Evolutionary conservation across 2,329 filamentous ascomycete genomes (phyloP), one percentile per base, ranked within the genome.

Genomic region (Colletotrichum caudatum): DNA sequence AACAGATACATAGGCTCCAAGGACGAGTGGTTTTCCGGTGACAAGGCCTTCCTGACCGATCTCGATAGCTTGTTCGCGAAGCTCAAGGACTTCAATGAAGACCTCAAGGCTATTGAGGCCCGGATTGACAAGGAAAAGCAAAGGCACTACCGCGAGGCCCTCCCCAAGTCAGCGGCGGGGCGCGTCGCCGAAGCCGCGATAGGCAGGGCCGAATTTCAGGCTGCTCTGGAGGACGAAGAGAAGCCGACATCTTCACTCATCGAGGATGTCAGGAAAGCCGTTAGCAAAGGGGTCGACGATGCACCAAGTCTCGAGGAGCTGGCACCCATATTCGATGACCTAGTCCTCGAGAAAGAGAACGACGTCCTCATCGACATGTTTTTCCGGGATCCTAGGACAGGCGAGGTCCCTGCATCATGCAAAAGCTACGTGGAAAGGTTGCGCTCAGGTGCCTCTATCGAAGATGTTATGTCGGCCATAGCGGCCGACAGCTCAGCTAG

Each of bases 11-110:
- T 81, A 20, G 77, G 80, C 51, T 71, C 70, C 35, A 66, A 71
- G 56, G 76, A 80, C 26, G 85, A 88, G 76, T 90, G 88, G 88
- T 89, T 89, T 76, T 81, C 84, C 2, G 82, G 83, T 57, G 80
- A 86, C 41, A 80, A 80, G 39, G 79, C 80, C 9, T 88, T 90
- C 70, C 78, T 88, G 29, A 80, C 82, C 64, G 85, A 86, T 66
- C 80, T 90, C 14, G 85, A 86, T 72, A 77, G 78, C 57, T 76
- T 88, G 57, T 85, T 90, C 72, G 78, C 84, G 6, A 84, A 85
- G 62, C 86, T 84, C 63, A 84, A 82, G 74, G 78, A 81, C 20
- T 78, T 82, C 73, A 82, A 82, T 56, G 76, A 81, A n/a, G 81
- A 82, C 63, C 78, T 88, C 16, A 79, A 81, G 53, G 78, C 77